Evolutionary conservation across 1,139 yeast species (phyloP), one percentile per base, ranked within the genome.

Genomic region (Kluyveromyces marxianus): DNA sequence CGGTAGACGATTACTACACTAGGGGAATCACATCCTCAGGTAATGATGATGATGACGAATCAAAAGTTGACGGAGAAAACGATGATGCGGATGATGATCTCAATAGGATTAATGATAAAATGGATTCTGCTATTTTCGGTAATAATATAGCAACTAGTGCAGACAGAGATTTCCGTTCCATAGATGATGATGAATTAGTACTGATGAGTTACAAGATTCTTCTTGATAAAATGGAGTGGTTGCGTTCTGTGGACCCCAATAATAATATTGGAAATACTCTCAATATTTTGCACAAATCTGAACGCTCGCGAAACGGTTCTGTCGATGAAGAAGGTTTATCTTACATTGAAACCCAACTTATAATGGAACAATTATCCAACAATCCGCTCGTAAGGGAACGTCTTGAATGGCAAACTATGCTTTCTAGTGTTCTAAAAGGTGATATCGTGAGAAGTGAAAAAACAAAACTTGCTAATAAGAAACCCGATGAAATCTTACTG

Each of bases 341-440:
- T 39, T n/a, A 25, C 46, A 45, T 26, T 48, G 48, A 36, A 38
- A 48, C 41, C 30, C 51, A 34, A 73, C 76, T 32, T 34, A 44
- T 35, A 29, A 41, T 58, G 29, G 46, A 52, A 29, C 48, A 53
- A 37, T 42, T 62, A 24, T 54, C 62, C 7, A 54, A 54, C 45
- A 86, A 83, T 54, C 84, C 86, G 2, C 75, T 76, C 25, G 80
- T 87, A 25, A 64, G 81, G 29, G 97, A 89, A 62, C 71, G 98
- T 42, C 71, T 90, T 28, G 97, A 90, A 67, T 92, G 98, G 98
- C 97, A 92, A 63, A 79, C 94, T 0, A 88, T 92, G 96, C 71
- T 92, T 41, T 77, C 87, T 3, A 77, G 92, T 3, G 98, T 92
- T 2, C 73, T 92, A 35, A 90, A 95, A 2, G 97, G 98, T 52